Conservation (phyloP, 2,329 filamentous ascomycete species). For the Beauveria asiatica region DNA sequence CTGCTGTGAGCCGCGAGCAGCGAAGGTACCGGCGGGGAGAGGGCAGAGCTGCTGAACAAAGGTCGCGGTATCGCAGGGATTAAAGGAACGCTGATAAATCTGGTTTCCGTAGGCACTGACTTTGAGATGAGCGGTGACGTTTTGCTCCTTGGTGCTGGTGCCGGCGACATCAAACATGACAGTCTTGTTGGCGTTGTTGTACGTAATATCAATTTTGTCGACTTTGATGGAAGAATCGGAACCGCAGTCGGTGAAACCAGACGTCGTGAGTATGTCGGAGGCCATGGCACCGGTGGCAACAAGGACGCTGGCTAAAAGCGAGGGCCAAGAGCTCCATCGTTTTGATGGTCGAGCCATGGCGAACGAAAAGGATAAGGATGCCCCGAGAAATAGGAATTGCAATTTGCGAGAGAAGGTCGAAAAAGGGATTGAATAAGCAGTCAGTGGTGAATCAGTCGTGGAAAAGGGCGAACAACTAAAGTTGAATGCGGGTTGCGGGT, state of each 20-base stretch:
- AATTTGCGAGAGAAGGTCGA: too few relatives aligned
- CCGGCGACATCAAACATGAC: conserved; percentile 77
- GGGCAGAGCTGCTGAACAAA: conserved; percentile 73
- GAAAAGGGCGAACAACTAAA: not conserved
- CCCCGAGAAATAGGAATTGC: too few relatives aligned
- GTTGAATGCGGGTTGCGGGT: not conserved
- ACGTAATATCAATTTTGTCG: conserved; percentile 66
- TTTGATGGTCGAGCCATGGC: conserved; percentile 25
- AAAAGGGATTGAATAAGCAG: not conserved
- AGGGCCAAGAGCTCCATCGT: conserved; percentile 23
- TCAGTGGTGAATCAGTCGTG: not conserved
- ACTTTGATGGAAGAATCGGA: conserved; percentile 52
- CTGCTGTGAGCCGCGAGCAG: conserved; percentile 60
- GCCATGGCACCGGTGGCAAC: conserved; percentile 46
- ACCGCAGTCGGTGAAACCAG: conserved; percentile 67
- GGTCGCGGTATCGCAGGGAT: conserved; percentile 66
- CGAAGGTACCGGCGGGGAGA: conserved; percentile 67
- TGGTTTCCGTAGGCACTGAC: conserved; percentile 78
- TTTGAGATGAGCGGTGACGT: conserved; percentile 67
- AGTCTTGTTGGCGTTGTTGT: conserved; percentile 64
- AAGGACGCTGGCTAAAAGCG: conserved; percentile 26
- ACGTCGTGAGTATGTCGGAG: conserved; percentile 67
- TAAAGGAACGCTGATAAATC: conserved; percentile 71
- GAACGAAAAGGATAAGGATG: not conserved
- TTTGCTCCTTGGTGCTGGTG: conserved; percentile 62